These are phyloP conservation scores for Paxillus ammoniavirescens DNA, from an alignment of 768 basidiomycete genomes.

Conservation along the genomic window DNA sequence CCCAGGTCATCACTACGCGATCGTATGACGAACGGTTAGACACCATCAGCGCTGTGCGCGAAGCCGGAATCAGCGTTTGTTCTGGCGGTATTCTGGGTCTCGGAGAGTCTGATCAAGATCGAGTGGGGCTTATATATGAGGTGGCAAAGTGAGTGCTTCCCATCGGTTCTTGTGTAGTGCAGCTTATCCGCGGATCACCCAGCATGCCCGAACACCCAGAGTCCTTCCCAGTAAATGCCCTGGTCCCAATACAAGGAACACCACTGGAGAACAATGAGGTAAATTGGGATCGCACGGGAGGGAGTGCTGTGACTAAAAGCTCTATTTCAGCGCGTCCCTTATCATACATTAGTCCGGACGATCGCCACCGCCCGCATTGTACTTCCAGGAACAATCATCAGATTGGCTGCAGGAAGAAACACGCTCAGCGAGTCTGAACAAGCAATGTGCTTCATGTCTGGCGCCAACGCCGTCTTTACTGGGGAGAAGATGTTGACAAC, in stretches of 20 bases:
- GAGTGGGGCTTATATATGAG: constrained; percentile 93
- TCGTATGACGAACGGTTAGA: constrained; percentile 91
- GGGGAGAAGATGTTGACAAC: constrained; percentile 98
- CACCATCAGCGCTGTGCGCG: constrained; percentile 87
- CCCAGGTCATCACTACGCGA: constrained; percentile 90
- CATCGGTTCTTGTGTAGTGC: background rate
- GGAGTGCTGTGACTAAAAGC: constrained; percentile 6
- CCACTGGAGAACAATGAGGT: constrained; percentile 91
- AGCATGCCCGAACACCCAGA: constrained; percentile 98
- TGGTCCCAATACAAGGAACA: constrained; percentile 94
- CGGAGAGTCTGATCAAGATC: constrained; percentile 86
- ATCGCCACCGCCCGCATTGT: constrained; percentile 94
- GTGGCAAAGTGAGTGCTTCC: constrained; percentile 69
- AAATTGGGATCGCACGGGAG: constrained; percentile 14
- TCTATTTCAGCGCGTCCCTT: constrained; percentile 62
- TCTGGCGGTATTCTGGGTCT: constrained; percentile 95
- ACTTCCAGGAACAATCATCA: constrained; percentile 89
- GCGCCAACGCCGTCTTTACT: constrained; percentile 98
- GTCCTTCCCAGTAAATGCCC: constrained; percentile 96
- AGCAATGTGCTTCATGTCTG: constrained; percentile 98
- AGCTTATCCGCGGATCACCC: constrained; percentile 7
- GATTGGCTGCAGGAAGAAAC: constrained; percentile 92
- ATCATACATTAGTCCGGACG: constrained; percentile 85
- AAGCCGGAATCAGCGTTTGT: constrained; percentile 96
- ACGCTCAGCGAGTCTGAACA: constrained; percentile 88